A percentile compares a stretch with the other conserved stretches of the same genome.
phyloP scores from a whole-genome alignment of 345 rosid species.

The Rhizophora apiculata region DNA sequence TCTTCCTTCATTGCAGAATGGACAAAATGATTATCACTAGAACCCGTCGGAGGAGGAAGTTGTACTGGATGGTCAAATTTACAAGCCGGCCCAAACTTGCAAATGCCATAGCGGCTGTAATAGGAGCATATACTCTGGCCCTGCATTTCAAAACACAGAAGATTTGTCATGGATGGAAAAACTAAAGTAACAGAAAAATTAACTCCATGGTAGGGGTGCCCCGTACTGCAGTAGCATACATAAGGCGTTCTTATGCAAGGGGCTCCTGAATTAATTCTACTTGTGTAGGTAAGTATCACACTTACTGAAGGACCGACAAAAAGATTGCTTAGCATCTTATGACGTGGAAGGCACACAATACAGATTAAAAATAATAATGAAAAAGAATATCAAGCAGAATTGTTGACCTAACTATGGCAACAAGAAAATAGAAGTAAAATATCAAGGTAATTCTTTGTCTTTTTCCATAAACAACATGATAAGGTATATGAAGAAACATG shows the following conservation, averaged over 20 bases:
- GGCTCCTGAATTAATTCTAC: not conserved
- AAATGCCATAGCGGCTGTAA: conserved; percentile 89
- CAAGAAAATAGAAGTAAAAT: not conserved
- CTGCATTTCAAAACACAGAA: conserved; percentile 33
- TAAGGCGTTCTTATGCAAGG: not conserved
- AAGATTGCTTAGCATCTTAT: not conserved
- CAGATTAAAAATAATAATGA: no score
- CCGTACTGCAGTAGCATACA: not conserved
- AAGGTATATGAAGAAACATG: not conserved
- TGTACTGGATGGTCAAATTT: conserved; percentile 62
- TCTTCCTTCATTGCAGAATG: conserved; percentile 28
- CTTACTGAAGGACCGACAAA: not conserved
- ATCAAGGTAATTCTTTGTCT: not conserved
- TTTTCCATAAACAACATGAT: not conserved
- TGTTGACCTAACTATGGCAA: no score
- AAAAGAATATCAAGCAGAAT: no score
- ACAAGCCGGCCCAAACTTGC: conserved; percentile 96
- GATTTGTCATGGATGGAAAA: not conserved
- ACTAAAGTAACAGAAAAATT: not conserved
- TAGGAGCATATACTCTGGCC: conserved; percentile 69
- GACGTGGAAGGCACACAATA: no score
- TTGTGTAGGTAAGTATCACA: not conserved
- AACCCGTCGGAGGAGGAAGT: conserved; percentile 28
- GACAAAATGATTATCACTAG: conserved; percentile 24
- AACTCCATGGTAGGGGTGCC: not conserved